These are phyloP conservation scores for Spizellomyces punctatus DNA, from an alignment of 192 early-diverging fungal species.

Conservation along the genomic window DNA sequence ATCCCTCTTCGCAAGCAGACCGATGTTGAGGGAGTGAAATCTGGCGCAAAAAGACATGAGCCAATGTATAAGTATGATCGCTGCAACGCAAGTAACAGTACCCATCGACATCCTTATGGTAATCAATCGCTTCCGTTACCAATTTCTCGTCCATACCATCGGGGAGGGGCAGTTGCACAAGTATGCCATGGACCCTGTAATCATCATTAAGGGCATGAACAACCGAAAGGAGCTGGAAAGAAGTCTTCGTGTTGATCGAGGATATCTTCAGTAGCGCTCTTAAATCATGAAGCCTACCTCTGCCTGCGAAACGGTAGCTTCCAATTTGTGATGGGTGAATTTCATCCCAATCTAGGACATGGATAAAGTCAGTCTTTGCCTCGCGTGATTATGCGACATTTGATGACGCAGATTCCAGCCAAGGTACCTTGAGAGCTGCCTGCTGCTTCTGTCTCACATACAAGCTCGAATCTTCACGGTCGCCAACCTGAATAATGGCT, in stretches of 20 bases:
- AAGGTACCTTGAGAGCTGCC: slow-evolving; percentile 76
- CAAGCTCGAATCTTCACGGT: slow-evolving; percentile 88
- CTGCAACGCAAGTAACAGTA: slow-evolving; percentile 32
- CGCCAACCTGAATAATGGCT: slow-evolving; percentile 88
- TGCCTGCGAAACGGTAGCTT: slow-evolving; percentile 65
- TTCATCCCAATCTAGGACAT: slow-evolving; percentile 71
- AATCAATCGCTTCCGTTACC: slow-evolving; percentile 83
- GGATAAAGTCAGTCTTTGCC: background rate
- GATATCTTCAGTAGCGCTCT: background rate
- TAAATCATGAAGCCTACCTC: slow-evolving; percentile 44
- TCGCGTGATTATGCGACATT: background rate
- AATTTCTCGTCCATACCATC: slow-evolving; percentile 77
- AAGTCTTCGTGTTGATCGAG: slow-evolving; percentile 6
- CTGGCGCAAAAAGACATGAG: slow-evolving; percentile 32
- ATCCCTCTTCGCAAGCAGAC: slow-evolving; percentile 81
- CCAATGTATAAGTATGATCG: background rate
- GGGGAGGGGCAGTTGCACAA: slow-evolving; percentile 95
- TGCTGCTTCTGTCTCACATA: slow-evolving; percentile 94
- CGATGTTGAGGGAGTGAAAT: slow-evolving; percentile 94
- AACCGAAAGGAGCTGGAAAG: slow-evolving; percentile 60
- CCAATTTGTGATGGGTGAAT: slow-evolving; percentile 71
- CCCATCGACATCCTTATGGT: slow-evolving; percentile 97
- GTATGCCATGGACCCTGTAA: slow-evolving; percentile 83
- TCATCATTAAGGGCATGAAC: slow-evolving; percentile 81
- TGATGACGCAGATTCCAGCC: background rate